A percentile compares a stretch with the other conserved stretches of the same genome.
Conservation (phyloP, 192 early-diverging fungal genomes). For the Coemansia biformis region DNA sequence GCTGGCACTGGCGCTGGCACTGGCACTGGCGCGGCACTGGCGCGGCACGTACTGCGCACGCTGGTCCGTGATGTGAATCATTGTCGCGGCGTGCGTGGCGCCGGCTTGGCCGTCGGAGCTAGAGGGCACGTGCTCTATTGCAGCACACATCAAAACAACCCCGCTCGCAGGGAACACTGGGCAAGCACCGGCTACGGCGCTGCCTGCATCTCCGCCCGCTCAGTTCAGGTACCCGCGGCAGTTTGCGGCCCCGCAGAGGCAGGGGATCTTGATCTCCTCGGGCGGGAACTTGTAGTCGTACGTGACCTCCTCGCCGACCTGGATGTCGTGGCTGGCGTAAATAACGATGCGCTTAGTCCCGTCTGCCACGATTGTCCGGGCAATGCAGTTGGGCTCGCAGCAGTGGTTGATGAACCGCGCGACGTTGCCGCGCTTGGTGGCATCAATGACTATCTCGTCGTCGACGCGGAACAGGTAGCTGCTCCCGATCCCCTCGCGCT, state of each 20-base stretch:
- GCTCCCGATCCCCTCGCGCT: conserved; percentile 86
- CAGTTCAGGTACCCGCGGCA: conserved; percentile 79
- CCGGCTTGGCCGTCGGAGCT: too few species aligned
- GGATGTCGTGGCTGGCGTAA: conserved; percentile 92
- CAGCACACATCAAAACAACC: too few species aligned
- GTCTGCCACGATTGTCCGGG: conserved; percentile 88
- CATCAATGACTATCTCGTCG: conserved; percentile 93
- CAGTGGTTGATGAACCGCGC: conserved; percentile 98
- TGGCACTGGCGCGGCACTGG: too few species aligned
- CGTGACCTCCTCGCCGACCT: conserved; percentile 94
- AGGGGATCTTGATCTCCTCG: conserved; percentile 84
- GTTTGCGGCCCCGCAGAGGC: conserved; percentile 81
- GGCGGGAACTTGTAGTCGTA: conserved; percentile 90
- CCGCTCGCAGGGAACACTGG: too few species aligned
- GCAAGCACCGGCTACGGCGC: too few species aligned
- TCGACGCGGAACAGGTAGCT: conserved; percentile 96
- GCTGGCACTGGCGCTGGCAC: too few species aligned
- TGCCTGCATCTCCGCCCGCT: too few species aligned
- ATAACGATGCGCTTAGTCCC: conserved; percentile 96
- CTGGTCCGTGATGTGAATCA: too few species aligned
- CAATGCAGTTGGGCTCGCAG: conserved; percentile 98
- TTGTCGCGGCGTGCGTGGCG: too few species aligned
- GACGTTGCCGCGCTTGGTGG: conserved; percentile 94
- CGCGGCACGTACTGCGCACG: too few species aligned
- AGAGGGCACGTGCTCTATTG: too few species aligned